These are phyloP conservation scores for Rubroboletus satanas DNA, from an alignment of 768 basidiomycete genomes.

Conservation along the genomic window DNA sequence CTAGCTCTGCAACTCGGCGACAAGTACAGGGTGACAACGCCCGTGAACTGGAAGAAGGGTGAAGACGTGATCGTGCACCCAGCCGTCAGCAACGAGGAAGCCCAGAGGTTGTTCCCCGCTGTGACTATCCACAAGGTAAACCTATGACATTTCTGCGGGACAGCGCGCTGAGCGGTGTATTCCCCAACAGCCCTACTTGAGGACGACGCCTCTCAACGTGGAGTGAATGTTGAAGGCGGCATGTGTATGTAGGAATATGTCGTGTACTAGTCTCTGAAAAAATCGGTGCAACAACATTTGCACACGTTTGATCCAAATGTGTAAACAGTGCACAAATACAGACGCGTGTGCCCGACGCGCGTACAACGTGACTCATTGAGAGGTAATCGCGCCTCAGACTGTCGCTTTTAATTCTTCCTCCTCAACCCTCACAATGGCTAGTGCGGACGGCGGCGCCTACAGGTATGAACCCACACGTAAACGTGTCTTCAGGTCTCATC, in stretches of 20 bases:
- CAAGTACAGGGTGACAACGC: constrained; percentile 80
- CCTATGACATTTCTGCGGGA: not conserved
- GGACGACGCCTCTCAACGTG: constrained; percentile 60
- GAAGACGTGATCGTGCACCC: constrained; percentile 94
- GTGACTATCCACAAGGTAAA: constrained; percentile 75
- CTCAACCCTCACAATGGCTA: constrained; percentile 54
- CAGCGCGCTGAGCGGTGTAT: not conserved
- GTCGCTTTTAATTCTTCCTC: constrained; percentile 19
- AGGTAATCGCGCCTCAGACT: constrained; percentile 15
- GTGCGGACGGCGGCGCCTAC: constrained; percentile 78
- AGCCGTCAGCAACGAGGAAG: constrained; percentile 79
- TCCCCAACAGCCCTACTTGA: constrained; percentile 70
- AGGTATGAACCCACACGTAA: constrained; percentile 41
- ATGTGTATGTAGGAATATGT: not conserved
- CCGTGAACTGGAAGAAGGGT: constrained; percentile 93
- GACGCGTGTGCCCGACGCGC: constrained; percentile 31
- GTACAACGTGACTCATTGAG: constrained; percentile 13
- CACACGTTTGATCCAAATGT: constrained; percentile 10
- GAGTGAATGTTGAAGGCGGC: constrained; percentile 6
- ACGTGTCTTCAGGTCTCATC: constrained; percentile 19
- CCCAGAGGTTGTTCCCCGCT: constrained; percentile 86
- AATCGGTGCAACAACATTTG: constrained; percentile 11
- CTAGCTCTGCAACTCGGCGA: constrained; percentile 85
- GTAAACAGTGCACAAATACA: constrained; percentile 25
- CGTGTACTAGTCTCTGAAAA: not conserved